phyloP scores from a whole-genome alignment of 257 asterid species.

The Haberlea rhodopensis region DNA sequence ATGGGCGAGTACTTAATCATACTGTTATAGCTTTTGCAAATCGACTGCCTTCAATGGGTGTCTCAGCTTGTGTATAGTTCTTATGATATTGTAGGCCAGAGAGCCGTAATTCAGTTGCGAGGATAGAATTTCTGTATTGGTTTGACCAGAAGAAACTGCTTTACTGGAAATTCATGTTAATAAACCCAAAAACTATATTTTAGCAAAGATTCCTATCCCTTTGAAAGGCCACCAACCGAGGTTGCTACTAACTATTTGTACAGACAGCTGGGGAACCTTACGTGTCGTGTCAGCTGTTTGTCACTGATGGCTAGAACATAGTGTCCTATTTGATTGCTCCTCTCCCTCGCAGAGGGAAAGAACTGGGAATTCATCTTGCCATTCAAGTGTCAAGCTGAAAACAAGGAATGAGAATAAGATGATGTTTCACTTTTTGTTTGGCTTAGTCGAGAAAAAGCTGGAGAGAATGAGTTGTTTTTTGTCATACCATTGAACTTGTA shows the following conservation, averaged over 20 bases:
- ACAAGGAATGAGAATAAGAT: neutral
- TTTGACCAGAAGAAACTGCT: neutral
- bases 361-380: neutral
- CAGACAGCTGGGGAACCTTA: neutral
- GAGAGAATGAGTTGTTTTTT: neutral
- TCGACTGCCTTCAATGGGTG: neutral
- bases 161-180: neutral
- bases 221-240: neutral
- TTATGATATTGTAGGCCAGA: neutral
- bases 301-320: neutral
- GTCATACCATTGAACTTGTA: conserved; percentile 11
- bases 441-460: neutral
- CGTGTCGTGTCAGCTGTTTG: neutral
- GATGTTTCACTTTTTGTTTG: neutral
- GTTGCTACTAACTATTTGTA: neutral
- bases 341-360: too few species aligned
- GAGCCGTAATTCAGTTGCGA: neutral
- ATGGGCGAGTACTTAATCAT: neutral
- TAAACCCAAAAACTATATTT: neutral
- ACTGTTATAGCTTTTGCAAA: neutral
- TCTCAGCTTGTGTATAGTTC: neutral
- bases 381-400: neutral
- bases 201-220: neutral
- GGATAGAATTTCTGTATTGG: neutral
- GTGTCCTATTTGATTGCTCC: neutral